Base-by-base conservation (phyloP, 371 early-diverging fungal genomes). In the Lichtheimia ramosa region DNA sequence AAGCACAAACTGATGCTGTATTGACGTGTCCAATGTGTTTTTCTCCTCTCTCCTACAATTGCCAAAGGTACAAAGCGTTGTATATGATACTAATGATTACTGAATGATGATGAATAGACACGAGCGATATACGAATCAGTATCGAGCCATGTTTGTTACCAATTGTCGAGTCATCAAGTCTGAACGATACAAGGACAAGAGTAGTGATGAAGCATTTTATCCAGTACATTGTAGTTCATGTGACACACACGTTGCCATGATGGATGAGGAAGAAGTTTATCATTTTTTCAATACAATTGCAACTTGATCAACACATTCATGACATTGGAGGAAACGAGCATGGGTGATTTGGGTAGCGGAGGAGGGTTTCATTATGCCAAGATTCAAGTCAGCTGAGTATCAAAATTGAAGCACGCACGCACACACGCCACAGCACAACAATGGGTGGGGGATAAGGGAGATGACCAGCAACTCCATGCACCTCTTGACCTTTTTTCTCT, bases 141-240 rank as follows among this genome's bases (percentile, higher is more conserved):
- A 80, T 63, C 71, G 90, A 42, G 90, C 90, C 51, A 87, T 90
- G 83, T 90, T 90, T 72, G 87, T 87, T 0, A 81, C 80, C 50
- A 79, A 84, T 59, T 87, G 87, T 55, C 66, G 79, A 23, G 71
- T 83, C 34, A 65, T 70, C 27, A 68, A 68, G 10, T 65, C 65
- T 0, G 75, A 77, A 43, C 62, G 73, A 46, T 80, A 70, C 56
- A 57, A 46, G 57, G 24, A 34, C 6, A 25, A 49, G 27, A 57
- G 41, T 28, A 52, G 50, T 27, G 66, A 80, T 34, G 83, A 80
- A 51, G 61, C 60, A 8, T 89, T 82, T 66, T 78, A 76, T 54
- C 71, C 81, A 3, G 89, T 88, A 13, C 66, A 62, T n/a, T 89
- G 88, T 54, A 73, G 79, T 21, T 77, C 76, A 4, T 89, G 89